These are phyloP conservation scores for Parmelia sp. DNA, from an alignment of 495 filamentous ascomycete genomes.

Conservation along the genomic window DNA sequence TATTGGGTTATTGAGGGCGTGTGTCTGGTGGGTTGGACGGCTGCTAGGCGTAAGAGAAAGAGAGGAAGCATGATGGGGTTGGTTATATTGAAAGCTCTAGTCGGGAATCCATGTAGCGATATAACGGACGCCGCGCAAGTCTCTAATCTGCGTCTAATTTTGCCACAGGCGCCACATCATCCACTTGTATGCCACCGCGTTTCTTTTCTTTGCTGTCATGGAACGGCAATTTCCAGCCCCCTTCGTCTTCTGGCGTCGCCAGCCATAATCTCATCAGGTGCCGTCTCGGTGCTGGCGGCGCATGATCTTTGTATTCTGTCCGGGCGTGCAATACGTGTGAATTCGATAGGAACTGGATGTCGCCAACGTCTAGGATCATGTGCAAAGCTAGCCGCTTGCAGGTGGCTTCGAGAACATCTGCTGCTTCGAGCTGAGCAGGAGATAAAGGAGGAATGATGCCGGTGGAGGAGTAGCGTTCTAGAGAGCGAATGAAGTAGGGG, in stretches of 20 bases:
- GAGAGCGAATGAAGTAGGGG: conserved; percentile 67
- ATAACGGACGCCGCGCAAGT: not conserved
- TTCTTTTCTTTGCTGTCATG: conserved; percentile 76
- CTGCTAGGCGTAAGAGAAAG: too few relatives aligned
- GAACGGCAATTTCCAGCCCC: conserved; percentile 80
- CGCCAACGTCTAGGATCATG: conserved; percentile 72
- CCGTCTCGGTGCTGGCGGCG: conserved; percentile 55
- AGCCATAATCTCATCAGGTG: conserved; percentile 87
- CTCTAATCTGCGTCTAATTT: conserved; percentile 21
- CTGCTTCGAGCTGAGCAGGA: conserved; percentile 55
- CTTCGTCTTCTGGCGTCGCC: conserved; percentile 70
- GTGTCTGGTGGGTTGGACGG: too few relatives aligned
- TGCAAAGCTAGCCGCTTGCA: conserved; percentile 60
- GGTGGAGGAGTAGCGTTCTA: conserved; percentile 57
- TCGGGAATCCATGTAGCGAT: not conserved
- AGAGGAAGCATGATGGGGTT: too few relatives aligned
- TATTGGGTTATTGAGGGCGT: too few relatives aligned
- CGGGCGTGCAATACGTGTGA: conserved; percentile 63
- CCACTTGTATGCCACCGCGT: conserved; percentile 79
- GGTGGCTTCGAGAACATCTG: conserved; percentile 59
- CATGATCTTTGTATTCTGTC: conserved; percentile 61
- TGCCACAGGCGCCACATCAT: conserved; percentile 61
- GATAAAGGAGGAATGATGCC: conserved; percentile 64
- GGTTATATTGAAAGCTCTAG: too few relatives aligned
- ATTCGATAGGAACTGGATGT: conserved; percentile 72